These are phyloP conservation scores for Tricharina praecox DNA, from an alignment of 495 filamentous ascomycete species.

Conservation along the genomic window DNA sequence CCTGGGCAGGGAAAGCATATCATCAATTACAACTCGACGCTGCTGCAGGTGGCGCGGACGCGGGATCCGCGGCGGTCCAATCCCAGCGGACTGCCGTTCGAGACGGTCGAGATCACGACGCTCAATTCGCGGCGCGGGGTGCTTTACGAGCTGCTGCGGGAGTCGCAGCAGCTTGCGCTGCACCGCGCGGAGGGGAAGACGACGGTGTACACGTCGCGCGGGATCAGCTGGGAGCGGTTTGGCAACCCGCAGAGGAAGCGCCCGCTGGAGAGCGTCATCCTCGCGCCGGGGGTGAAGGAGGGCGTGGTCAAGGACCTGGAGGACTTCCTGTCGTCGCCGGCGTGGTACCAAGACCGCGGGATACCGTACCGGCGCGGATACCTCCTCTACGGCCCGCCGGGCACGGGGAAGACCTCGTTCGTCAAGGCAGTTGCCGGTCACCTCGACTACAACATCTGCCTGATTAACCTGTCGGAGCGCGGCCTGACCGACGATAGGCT, in stretches of 20 bases:
- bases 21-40: constrained; percentile 66
- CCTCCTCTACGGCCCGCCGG: constrained; percentile 74
- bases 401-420: constrained; percentile 90
- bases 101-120: constrained; percentile 83
- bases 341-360: constrained; percentile 86
- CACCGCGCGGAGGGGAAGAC: constrained; percentile 83
- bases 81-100: constrained; percentile 71
- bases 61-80: constrained; percentile 57
- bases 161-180: constrained; percentile 63
- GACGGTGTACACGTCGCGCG: constrained; percentile 67
- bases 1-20: constrained; percentile 80
- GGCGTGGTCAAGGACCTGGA: constrained; percentile 66
- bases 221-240: constrained; percentile 67
- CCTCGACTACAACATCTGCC: constrained; percentile 83
- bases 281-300: constrained; percentile 75
- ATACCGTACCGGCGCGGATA: constrained; percentile 63
- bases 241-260: constrained; percentile 77
- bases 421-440: constrained; percentile 87
- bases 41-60: constrained; percentile 69
- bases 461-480: constrained; percentile 82
- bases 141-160: constrained; percentile 67
- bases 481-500: constrained; percentile 87
- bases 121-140: constrained; percentile 73
- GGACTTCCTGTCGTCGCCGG: constrained; percentile 59
- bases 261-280: constrained; percentile 69